These are phyloP conservation scores for Gossypium arboreum DNA, from an alignment of 345 rosid species.

Conservation along the genomic window DNA sequence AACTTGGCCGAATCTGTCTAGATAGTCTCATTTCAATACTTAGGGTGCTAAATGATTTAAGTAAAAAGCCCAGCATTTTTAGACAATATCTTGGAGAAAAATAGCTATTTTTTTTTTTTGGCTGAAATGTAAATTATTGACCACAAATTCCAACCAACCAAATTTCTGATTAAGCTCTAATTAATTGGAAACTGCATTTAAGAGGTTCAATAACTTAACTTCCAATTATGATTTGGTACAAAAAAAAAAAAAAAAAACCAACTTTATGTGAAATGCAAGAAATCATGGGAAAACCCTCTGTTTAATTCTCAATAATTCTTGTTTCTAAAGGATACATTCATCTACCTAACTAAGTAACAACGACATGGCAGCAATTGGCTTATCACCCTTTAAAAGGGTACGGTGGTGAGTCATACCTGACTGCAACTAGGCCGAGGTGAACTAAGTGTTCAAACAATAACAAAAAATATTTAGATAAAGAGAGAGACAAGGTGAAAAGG, in stretches of 20 bases:
- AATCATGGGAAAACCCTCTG: conserved; percentile 16
- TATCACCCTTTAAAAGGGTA: conserved; percentile 42
- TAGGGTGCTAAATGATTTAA: background rate
- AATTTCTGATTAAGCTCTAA: conserved; percentile 5
- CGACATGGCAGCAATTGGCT: conserved; percentile 49
- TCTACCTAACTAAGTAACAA: conserved; percentile 55
- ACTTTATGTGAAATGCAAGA: conserved; percentile 42
- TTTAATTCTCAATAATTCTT: conserved; percentile 30
- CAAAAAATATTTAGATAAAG: background rate
- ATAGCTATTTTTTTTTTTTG: background rate
- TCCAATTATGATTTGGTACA: background rate
- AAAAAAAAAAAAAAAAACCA: background rate
- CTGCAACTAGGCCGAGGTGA: conserved; percentile 8
- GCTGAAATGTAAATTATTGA: background rate
- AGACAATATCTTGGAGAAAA: background rate
- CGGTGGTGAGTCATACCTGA: conserved; percentile 36
- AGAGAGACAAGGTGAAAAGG: conserved; percentile 1
- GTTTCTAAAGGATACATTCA: conserved; percentile 42
- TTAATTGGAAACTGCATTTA: conserved; percentile 7
- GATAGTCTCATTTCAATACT: background rate
- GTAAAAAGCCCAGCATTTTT: background rate
- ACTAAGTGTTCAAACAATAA: conserved; percentile 10
- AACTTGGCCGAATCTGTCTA: background rate
- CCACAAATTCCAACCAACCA: background rate
- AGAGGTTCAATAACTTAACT: background rate